phyloP scores from a whole-genome alignment of 2,329 filamentous ascomycete genomes.

The Mariannaea elegans region DNA sequence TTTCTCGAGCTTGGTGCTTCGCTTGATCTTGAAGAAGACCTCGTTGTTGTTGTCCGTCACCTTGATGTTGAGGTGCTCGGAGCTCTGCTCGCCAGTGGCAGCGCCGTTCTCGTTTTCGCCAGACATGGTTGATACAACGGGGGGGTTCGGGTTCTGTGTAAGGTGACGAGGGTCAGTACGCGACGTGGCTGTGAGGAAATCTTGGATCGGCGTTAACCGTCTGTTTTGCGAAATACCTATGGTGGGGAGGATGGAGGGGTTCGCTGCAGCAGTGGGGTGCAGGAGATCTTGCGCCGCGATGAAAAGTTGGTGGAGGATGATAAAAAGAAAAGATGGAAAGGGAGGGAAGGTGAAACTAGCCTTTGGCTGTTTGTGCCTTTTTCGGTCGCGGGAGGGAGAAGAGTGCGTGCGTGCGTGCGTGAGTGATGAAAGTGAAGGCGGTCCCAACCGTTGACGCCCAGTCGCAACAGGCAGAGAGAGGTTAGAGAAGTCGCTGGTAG shows the following conservation, averaged over 20 bases:
- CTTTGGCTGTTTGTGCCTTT: conserved; percentile 4
- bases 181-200: conserved; percentile 1
- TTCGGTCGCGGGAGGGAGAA: conserved; percentile 25
- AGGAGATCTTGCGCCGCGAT: background rate
- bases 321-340: conserved; percentile 5
- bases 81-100: conserved; percentile 56
- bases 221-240: conserved; percentile 5
- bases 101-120: conserved; percentile 57
- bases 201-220: conserved; percentile 6
- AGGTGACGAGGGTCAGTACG: conserved; percentile 26
- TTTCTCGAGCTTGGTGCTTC: conserved; percentile 94
- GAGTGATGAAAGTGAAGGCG: conserved; percentile 18
- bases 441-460: background rate
- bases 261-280: background rate
- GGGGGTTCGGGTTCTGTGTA: conserved; percentile 8
- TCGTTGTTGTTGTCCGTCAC: conserved; percentile 99
- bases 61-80: conserved; percentile 97
- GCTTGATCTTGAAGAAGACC: conserved; percentile 99
- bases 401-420: conserved; percentile 26
- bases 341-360: background rate
- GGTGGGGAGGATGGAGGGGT: conserved; percentile 12
- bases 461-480: conserved; percentile 13
- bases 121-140: conserved; percentile 54
- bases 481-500: conserved; percentile 22
- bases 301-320: background rate